Evolutionary conservation across 768 basidiomycete species (phyloP).

Genomic region (Suillus occidentalis): DNA sequence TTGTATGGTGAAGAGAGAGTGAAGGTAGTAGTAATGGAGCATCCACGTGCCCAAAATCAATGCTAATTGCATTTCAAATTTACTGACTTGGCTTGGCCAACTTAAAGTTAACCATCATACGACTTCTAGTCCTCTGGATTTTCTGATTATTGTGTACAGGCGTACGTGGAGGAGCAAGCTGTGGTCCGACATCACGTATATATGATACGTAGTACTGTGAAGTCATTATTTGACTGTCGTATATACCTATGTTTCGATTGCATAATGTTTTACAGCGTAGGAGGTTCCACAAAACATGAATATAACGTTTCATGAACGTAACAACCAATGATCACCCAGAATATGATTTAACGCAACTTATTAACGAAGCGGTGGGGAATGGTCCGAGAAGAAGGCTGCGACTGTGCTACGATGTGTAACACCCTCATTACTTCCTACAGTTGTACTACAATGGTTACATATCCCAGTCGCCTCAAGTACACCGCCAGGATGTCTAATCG

Average conservation of each 20-base stretch:
- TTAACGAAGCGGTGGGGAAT: background rate
- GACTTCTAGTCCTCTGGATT: background rate
- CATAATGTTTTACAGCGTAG: background rate
- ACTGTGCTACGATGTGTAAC: background rate
- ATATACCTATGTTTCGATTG: background rate
- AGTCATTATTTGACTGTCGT: background rate
- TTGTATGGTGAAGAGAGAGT: background rate
- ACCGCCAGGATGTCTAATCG: background rate
- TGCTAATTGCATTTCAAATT: background rate
- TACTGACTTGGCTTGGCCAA: background rate
- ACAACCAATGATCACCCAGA: background rate
- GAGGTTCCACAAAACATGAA: background rate
- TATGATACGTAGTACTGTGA: background rate
- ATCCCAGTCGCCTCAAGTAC: background rate
- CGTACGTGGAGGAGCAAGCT: background rate
- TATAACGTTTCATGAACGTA: background rate
- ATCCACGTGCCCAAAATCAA: background rate
- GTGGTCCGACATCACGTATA: background rate
- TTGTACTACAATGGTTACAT: background rate
- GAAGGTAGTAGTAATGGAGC: background rate
- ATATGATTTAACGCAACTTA: background rate
- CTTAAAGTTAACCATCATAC: background rate
- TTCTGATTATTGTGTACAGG: background rate
- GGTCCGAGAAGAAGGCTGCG: background rate
- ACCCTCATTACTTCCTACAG: background rate